Evolutionary conservation across 108 stramenopile genomes (phyloP), one percentile per base, ranked within the genome.

Genomic region (Aurantiochytrium sp.): DNA sequence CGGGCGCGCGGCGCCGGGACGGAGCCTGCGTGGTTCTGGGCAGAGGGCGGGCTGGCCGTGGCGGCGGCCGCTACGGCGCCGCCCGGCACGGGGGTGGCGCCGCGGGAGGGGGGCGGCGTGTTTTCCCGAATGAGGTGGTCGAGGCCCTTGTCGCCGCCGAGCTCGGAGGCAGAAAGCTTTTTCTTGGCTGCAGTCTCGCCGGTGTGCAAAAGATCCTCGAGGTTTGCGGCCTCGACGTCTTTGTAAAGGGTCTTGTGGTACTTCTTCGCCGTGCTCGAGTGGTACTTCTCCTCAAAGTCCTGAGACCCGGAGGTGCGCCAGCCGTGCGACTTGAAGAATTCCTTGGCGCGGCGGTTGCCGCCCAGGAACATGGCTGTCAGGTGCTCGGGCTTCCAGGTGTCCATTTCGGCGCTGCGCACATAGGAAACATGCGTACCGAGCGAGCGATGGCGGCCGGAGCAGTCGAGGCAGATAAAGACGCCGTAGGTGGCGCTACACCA

Each of bases 341-440:
- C 48, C n/a, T 68, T 32, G 0, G 93, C 93, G 37, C 91, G 91
- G 24, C 54, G 68, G 88, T 93, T 93, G 4, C 93, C 93, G n/a
- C 92, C 91, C 5, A 91, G 55, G 53, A 86, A 85, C 93, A 93
- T 93, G 8, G 55, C 85, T 22, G 89, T 90, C 55, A 93, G 54
- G 86, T 93, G 92, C 55, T 55, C 90, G 1, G 27, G 52, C 54
- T 88, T 87, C 86, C 86, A 87, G 42, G 27, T 37, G 59, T 87
- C 86, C 86, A 87, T 87, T 22, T 87, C 86, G 2, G 97, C 90
- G 88, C 94, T 95, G 55, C 99, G 91, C 19, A 99, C 99, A 91
- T 98, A 99, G 52, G 94, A 94, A 86, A 99, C 97, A 87, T 99
- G 99, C 15, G 97, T 97, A 37, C 99, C 99, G 87, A 99, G 91